Evolutionary conservation across 2,329 filamentous ascomycete species (phyloP).

Genomic region (Plectosphaerella plurivora): DNA sequence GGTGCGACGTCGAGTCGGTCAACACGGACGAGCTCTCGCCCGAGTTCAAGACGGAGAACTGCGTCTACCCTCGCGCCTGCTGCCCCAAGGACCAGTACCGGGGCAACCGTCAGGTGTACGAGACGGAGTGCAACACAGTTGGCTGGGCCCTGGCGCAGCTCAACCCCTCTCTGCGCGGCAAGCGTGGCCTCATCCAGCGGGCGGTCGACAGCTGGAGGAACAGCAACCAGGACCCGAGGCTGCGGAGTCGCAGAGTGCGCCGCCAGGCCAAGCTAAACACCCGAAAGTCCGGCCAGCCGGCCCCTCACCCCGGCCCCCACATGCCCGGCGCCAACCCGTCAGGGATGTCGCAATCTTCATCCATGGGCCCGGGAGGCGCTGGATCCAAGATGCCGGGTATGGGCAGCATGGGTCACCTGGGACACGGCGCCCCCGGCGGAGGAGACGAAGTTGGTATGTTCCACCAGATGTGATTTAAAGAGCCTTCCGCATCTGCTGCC

Average conservation of each 20-base stretch:
- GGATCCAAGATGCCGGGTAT: conserved; percentile 62
- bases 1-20: conserved; percentile 95
- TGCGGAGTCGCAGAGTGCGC: conserved; percentile 86
- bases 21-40: conserved; percentile 78
- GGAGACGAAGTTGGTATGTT: conserved; percentile 97
- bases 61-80: conserved; percentile 93
- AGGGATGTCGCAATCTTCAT: conserved; percentile 57
- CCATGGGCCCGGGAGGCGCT: conserved; percentile 54
- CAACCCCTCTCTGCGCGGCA: conserved; percentile 85
- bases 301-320: conserved; percentile 54
- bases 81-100: conserved; percentile 94
- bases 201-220: conserved; percentile 99
- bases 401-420: conserved; percentile 62
- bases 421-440: conserved; percentile 68
- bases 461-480: conserved; percentile 74
- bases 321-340: conserved; percentile 65
- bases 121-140: conserved; percentile 99
- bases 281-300: conserved; percentile 65
- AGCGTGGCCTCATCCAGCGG: conserved; percentile 91
- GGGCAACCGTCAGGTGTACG: conserved; percentile 91
- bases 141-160: conserved; percentile 96
- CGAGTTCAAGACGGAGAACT: conserved; percentile 98
- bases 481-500: conserved; percentile 32
- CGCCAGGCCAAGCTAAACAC: conserved; percentile 95
- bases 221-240: conserved; percentile 91